phyloP scores from a whole-genome alignment of 2,329 filamentous ascomycete species.

The Venturia nashicola region DNA sequence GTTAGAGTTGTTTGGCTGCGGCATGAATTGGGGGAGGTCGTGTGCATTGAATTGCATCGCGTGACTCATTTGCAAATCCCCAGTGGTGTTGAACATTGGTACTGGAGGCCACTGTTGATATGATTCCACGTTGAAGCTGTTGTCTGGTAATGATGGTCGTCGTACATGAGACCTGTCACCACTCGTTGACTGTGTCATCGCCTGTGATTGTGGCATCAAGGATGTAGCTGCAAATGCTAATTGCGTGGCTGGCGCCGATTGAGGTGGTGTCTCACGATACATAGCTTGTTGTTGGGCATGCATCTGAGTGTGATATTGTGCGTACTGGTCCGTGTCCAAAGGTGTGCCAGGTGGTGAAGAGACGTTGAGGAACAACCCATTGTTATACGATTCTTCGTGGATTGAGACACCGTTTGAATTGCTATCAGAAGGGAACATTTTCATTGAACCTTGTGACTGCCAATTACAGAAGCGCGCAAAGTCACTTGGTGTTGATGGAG shows the following conservation, averaged over 20 bases:
- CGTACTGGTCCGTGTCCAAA: slow-evolving; percentile 20
- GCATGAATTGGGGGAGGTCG: neutral
- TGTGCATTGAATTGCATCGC: slow-evolving; percentile 12
- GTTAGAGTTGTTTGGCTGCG: neutral
- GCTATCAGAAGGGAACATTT: slow-evolving; percentile 21
- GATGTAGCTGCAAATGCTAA: slow-evolving; percentile 29
- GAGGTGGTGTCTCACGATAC: slow-evolving; percentile 34
- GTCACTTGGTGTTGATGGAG: slow-evolving; percentile 32
- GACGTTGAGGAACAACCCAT: slow-evolving; percentile 18
- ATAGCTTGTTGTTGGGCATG: slow-evolving; percentile 16
- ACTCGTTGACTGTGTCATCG: neutral
- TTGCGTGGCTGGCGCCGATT: slow-evolving; percentile 38
- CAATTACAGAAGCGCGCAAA: slow-evolving; percentile 27
- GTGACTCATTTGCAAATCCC: slow-evolving; percentile 12
- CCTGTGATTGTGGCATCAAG: slow-evolving; percentile 18
- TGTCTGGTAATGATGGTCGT: slow-evolving; percentile 24
- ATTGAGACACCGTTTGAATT: slow-evolving; percentile 26
- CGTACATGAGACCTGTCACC: slow-evolving; percentile 18
- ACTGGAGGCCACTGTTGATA: slow-evolving; percentile 13
- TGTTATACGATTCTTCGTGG: slow-evolving; percentile 5
- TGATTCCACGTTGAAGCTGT: neutral
- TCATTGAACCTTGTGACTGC: slow-evolving; percentile 24
- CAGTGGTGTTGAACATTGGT: slow-evolving; percentile 13
- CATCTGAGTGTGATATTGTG: slow-evolving; percentile 15
- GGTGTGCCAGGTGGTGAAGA: slow-evolving; percentile 36